Evolutionary conservation across 164 flowering plant genomes (phyloP), one percentile per base, ranked within the genome.

Genomic region (Magnolia sinica): DNA sequence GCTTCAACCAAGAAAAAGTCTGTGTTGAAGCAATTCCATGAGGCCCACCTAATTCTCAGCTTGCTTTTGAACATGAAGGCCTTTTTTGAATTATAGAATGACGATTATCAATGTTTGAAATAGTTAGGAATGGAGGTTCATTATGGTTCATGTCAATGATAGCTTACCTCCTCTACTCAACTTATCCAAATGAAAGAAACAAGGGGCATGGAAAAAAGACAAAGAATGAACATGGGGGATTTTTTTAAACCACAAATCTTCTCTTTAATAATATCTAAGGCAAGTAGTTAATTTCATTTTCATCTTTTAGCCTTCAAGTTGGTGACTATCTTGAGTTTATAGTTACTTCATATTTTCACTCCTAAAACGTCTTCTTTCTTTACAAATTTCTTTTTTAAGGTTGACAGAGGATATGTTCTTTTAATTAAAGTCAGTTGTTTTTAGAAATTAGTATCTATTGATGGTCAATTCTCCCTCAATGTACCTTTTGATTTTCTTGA

Each of bases 401-500:
- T 94, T 81, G 91, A 89, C 70, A 98, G 98, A 71, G 98, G 98
- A 71, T 82, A 96, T 52, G 83, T 79, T 77, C 76, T 96, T 27
- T 91, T 94, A 45, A 72, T 93, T 11, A 91, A 81, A 82, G 75
- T 86, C 66, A 85, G 83, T 64, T 96, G 99, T 97, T 87, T 91
- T 72, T 98, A 93, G 77, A 91, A 93, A 76, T 70, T 94, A 74
- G 23, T 76, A 29, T 90, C 74, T 79, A 58, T 70, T n/a, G 80
- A 84, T 59, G 90, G 91, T 16, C 83, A 90, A 65, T 89, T 88
- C 83, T 80, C 89, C 22, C 71, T 96, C 71, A 79, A 18, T 29
- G 78, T 96, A 64, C 99, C 98, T 4, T 96, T 91, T 84, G 84
- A 70, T 74, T 94, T 96, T 79, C 98, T 97, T 0, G 90, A 86